Percentiles rank a stretch among this genome's conserved stretches.
phyloP scores from a whole-genome alignment of 169 alveolate species.

The Babesia bovis region DNA sequence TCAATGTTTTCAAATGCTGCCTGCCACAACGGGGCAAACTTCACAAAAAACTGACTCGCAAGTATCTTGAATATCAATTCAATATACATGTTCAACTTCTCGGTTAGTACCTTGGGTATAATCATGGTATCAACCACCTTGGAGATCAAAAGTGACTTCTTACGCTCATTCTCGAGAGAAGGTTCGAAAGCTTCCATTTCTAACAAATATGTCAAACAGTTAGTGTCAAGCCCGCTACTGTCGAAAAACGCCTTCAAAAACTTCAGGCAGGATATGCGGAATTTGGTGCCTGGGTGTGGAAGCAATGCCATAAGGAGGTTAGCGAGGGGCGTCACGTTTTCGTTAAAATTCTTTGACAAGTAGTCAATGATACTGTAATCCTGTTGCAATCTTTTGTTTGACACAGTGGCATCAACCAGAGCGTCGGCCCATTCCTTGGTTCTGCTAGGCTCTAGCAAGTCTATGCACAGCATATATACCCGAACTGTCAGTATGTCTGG shows the following conservation, averaged over 20 bases:
- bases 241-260: not conserved
- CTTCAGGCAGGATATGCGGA: conserved; percentile 11
- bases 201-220: conserved; percentile 2
- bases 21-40: conserved; percentile 59
- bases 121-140: conserved; percentile 27
- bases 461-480: not conserved
- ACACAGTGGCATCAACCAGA: conserved; percentile 15
- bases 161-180: conserved; percentile 40
- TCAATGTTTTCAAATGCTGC: conserved; percentile 22
- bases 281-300: not conserved
- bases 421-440: not conserved
- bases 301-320: conserved; percentile 1
- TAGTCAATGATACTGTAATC: conserved; percentile 7
- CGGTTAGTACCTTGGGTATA: not conserved
- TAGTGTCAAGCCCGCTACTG: not conserved
- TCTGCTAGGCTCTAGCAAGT: not conserved
- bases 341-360: not conserved
- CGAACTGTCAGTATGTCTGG: not conserved
- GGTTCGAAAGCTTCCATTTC: conserved; percentile 38
- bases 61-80: conserved; percentile 10
- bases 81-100: not conserved
- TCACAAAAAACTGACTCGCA: conserved; percentile 48
- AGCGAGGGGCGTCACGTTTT: not conserved
- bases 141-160: conserved; percentile 31
- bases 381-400: not conserved